Evolutionary conservation across 2,329 filamentous ascomycete genomes (phyloP).

Genomic region (Alternaria ventricosa): DNA sequence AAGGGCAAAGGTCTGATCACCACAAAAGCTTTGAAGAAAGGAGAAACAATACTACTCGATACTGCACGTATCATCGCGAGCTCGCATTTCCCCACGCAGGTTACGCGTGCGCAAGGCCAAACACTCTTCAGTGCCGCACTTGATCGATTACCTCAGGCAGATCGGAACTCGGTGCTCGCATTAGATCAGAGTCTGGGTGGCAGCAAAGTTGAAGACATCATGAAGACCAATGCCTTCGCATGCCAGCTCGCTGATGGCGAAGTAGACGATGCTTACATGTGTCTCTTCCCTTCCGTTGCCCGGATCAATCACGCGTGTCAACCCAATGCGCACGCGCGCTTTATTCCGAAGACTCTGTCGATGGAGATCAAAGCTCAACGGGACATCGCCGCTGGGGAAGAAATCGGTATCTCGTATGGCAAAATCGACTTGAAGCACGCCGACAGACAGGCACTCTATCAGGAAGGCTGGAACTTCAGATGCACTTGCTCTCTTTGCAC

Average conservation of each 20-base stretch:
- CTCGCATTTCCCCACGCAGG: conserved; percentile 20
- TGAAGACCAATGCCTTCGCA: conserved; percentile 35
- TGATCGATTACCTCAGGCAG: conserved; percentile 10
- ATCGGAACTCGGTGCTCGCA: conserved; percentile 12
- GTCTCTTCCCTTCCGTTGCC: conserved; percentile 30
- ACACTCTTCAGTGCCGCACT: conserved; percentile 20
- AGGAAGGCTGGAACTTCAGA: conserved; percentile 29
- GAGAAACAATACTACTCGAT: conserved; percentile 28
- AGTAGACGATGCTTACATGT: conserved; percentile 29
- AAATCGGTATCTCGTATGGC: conserved; percentile 33
- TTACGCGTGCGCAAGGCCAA: conserved; percentile 15
- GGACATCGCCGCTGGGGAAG: conserved; percentile 27
- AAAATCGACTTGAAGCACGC: conserved; percentile 24
- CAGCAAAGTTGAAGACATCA: conserved; percentile 23
- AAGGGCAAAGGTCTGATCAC: conserved; percentile 35
- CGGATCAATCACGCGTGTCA: conserved; percentile 35
- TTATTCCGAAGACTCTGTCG: conserved; percentile 22
- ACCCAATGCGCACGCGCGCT: conserved; percentile 31
- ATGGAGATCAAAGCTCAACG: conserved; percentile 32
- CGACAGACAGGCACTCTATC: conserved; percentile 26
- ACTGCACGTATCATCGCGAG: conserved; percentile 28
- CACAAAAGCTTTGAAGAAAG: conserved; percentile 17
- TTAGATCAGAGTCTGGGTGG: conserved; percentile 25
- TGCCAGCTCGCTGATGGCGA: conserved; percentile 29
- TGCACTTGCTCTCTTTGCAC: conserved; percentile 32